phyloP scores from a whole-genome alignment of 441 rosid genomes.

The Pelargonium citronellum region DNA sequence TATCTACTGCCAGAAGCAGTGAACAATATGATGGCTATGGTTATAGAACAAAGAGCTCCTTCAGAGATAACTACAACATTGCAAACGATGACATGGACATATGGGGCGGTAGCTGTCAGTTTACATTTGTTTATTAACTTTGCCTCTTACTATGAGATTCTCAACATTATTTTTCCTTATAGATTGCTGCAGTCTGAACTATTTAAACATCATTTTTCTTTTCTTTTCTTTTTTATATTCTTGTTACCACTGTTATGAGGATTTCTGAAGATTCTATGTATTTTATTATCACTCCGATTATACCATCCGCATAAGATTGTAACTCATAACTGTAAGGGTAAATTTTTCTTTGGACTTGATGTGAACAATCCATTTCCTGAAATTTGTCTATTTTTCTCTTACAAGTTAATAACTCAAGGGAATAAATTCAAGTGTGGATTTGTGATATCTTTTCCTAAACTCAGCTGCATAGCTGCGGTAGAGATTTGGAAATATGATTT shows the following conservation, averaged over 20 bases:
- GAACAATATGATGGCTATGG: slow-evolving; percentile 27
- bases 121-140: neutral
- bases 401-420: neutral
- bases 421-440: neutral
- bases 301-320: neutral
- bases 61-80: slow-evolving; percentile 21
- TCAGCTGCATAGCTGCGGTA: neutral
- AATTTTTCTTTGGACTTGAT: neutral
- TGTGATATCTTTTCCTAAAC: neutral
- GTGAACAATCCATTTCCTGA: too few relatives aligned
- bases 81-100: slow-evolving; percentile 24
- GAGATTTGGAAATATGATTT: neutral
- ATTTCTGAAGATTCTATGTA: neutral
- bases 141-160: neutral
- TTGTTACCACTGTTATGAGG: neutral
- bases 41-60: slow-evolving; percentile 33
- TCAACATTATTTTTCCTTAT: slow-evolving; percentile 1
- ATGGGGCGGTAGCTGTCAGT: slow-evolving; percentile 47
- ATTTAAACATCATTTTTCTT: slow-evolving; percentile 12
- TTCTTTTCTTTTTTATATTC: neutral
- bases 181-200: neutral
- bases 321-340: neutral
- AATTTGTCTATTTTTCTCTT: too few relatives aligned
- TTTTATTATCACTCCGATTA: neutral
- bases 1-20: slow-evolving; percentile 25